phyloP scores from a whole-genome alignment of 441 rosid species.

The Arabidopsis lyrata region DNA sequence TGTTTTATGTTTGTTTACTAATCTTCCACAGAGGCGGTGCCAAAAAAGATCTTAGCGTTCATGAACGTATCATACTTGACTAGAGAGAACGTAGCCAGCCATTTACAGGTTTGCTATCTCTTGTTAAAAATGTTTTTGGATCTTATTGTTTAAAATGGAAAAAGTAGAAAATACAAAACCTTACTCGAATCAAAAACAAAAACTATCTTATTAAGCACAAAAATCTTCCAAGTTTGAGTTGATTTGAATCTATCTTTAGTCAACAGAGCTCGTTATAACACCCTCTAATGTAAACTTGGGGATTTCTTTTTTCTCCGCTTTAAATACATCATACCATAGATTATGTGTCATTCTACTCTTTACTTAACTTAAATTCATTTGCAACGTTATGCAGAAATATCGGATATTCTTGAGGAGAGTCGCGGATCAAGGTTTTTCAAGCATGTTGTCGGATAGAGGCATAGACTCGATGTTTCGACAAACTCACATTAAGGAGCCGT shows the following conservation, averaged over 20 bases:
- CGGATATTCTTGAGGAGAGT: slow-evolving; percentile 65
- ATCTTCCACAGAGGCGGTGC: slow-evolving; percentile 73
- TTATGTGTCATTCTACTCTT: slow-evolving; percentile 1
- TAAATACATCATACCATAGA: neutral
- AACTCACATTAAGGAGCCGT: slow-evolving; percentile 31
- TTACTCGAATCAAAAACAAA: neutral
- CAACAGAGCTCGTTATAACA: neutral
- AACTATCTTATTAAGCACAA: neutral
- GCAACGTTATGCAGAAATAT: slow-evolving; percentile 61
- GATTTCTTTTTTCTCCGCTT: too few relatives aligned
- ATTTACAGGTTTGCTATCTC: slow-evolving; percentile 71
- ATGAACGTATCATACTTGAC: slow-evolving; percentile 76
- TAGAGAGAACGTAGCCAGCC: slow-evolving; percentile 91
- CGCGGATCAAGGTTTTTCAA: slow-evolving; percentile 44
- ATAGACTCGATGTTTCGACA: slow-evolving; percentile 45
- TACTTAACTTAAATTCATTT: slow-evolving; percentile 1
- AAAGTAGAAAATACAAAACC: neutral
- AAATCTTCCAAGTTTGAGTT: neutral
- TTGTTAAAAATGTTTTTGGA: neutral
- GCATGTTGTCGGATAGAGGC: slow-evolving; percentile 23
- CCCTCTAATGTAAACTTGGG: too few relatives aligned
- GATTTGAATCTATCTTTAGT: neutral
- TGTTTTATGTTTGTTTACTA: slow-evolving; percentile 2
- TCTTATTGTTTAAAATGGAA: neutral
- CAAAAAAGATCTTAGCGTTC: slow-evolving; percentile 75